These are phyloP conservation scores for Podospora tetraspora DNA, from an alignment of 495 filamentous ascomycete species.

Conservation along the genomic window DNA sequence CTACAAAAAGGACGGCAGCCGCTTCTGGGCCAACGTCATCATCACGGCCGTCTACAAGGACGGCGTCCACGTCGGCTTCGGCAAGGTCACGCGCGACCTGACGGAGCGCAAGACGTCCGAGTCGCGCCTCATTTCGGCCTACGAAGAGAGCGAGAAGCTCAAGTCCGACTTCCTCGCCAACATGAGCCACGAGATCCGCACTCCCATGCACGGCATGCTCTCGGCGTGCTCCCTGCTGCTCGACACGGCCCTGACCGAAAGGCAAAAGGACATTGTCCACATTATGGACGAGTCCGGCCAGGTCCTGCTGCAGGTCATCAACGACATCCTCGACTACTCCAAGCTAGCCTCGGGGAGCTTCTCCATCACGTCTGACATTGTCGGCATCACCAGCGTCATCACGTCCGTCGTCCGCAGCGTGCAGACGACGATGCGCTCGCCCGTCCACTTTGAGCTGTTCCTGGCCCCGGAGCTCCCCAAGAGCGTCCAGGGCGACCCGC, in stretches of 20 bases:
- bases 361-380: conserved; percentile 39
- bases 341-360: conserved; percentile 45
- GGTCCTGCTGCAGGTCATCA: conserved; percentile 46
- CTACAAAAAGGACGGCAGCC: conserved; percentile 55
- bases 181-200: conserved; percentile 51
- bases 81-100: conserved; percentile 60
- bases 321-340: conserved; percentile 50
- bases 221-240: conserved; percentile 41
- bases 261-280: conserved; percentile 42
- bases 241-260: conserved; percentile 34
- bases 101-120: conserved; percentile 58
- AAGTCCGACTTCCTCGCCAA: conserved; percentile 66
- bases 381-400: conserved; percentile 43
- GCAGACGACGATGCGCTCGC: conserved; percentile 32
- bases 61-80: conserved; percentile 56
- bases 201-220: conserved; percentile 51
- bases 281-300: conserved; percentile 47
- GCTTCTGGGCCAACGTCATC: conserved; percentile 64
- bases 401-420: conserved; percentile 49
- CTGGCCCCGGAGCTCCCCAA: conserved; percentile 39
- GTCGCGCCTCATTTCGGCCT: conserved; percentile 52
- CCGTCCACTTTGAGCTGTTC: conserved; percentile 33
- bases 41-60: conserved; percentile 57
- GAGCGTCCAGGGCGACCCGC: conserved; percentile 41
- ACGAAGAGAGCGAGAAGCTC: conserved; percentile 59